Evolutionary conservation across 2,329 filamentous ascomycete species (phyloP).

Genomic region (Microsporum canis): DNA sequence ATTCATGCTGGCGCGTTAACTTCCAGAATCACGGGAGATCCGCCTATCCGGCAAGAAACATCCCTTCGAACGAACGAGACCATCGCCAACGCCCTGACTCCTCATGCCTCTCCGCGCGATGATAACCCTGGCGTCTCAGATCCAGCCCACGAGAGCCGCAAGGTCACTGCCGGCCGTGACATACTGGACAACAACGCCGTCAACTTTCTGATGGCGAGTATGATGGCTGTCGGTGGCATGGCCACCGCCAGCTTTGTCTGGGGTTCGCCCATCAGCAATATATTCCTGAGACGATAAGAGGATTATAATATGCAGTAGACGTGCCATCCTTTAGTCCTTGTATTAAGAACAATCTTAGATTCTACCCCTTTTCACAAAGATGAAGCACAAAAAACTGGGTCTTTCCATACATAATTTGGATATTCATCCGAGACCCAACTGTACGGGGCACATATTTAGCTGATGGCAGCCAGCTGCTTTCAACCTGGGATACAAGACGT

Average conservation of each 20-base stretch:
- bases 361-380: neutral
- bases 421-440: neutral
- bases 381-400: neutral
- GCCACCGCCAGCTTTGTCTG: slow-evolving; percentile 33
- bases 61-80: slow-evolving; percentile 22
- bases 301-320: neutral
- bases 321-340: neutral
- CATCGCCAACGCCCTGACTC: slow-evolving; percentile 18
- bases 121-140: slow-evolving; percentile 8
- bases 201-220: slow-evolving; percentile 79
- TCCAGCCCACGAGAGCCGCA: slow-evolving; percentile 45
- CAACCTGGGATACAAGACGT: neutral
- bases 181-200: slow-evolving; percentile 91
- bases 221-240: slow-evolving; percentile 73
- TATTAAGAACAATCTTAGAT: neutral
- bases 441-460: neutral
- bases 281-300: neutral
- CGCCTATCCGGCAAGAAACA: slow-evolving; percentile 14
- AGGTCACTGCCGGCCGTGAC: slow-evolving; percentile 57
- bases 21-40: slow-evolving; percentile 14
- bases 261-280: slow-evolving; percentile 16
- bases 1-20: slow-evolving; percentile 26
- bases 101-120: slow-evolving; percentile 9
- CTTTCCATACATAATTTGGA: neutral
- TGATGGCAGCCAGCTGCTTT: no score